A percentile compares a stretch with the other conserved stretches of the same genome.
phyloP scores from a whole-genome alignment of 148 eudicot genomes.

The Cornus suecica region DNA sequence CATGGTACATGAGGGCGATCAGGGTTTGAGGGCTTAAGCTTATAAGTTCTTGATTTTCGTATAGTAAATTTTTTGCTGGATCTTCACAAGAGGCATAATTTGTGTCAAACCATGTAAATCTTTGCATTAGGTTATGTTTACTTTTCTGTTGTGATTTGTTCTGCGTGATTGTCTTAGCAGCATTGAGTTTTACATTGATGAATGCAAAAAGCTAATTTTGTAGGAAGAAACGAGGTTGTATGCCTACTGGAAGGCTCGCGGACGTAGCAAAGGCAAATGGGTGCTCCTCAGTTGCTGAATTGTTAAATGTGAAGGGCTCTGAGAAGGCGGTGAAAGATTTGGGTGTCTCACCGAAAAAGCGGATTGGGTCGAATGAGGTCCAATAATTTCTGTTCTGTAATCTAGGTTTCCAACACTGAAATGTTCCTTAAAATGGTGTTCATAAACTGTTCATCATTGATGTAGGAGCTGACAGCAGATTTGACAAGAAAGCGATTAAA shows the following conservation, averaged over 20 bases:
- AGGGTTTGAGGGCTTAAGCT: too few relatives aligned
- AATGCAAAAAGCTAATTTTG: neutral
- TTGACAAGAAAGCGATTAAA: neutral
- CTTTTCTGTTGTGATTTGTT: too few relatives aligned
- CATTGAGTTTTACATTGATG: neutral
- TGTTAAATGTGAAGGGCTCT: slow-evolving; percentile 5
- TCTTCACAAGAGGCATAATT: too few relatives aligned
- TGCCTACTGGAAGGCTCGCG: slow-evolving; percentile 21
- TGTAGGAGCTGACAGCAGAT: neutral
- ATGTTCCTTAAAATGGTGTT: neutral
- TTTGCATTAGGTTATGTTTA: too few relatives aligned
- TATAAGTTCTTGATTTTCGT: too few relatives aligned
- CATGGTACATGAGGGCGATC: too few relatives aligned
- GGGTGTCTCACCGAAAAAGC: slow-evolving; percentile 1
- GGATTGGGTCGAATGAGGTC: slow-evolving; percentile 9
- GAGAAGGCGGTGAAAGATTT: neutral
- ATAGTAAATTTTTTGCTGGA: too few relatives aligned
- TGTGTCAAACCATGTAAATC: too few relatives aligned
- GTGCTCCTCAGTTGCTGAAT: slow-evolving; percentile 16
- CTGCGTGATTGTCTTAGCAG: too few relatives aligned
- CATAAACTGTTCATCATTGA: neutral
- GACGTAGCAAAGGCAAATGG: slow-evolving; percentile 17
- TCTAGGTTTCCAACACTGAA: neutral
- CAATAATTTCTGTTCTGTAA: neutral
- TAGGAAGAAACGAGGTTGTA: slow-evolving; percentile 22